These are phyloP conservation scores for Stropharia rugosoannulata DNA, from an alignment of 768 basidiomycete species.

Conservation along the genomic window DNA sequence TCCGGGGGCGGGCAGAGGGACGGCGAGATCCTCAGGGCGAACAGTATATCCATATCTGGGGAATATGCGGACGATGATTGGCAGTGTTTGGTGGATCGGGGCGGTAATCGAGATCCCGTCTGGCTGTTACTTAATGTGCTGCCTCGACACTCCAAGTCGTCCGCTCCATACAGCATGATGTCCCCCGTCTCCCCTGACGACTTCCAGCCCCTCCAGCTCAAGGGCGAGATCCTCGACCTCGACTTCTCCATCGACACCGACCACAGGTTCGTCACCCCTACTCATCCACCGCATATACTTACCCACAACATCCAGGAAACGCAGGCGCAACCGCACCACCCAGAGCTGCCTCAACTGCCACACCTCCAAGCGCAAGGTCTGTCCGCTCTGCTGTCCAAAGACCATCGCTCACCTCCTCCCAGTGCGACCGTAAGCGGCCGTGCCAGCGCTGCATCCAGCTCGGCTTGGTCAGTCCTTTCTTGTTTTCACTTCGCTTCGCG, in stretches of 20 bases:
- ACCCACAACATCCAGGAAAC: conserved; percentile 61
- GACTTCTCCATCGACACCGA: conserved; percentile 72
- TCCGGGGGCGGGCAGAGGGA: not conserved
- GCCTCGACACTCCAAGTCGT: no score
- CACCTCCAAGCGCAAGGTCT: conserved; percentile 90
- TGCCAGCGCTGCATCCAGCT: conserved; percentile 90
- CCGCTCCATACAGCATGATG: conserved; percentile 52
- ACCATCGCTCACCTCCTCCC: conserved; percentile 14
- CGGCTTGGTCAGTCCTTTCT: conserved; percentile 59
- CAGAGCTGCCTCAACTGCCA: conserved; percentile 90
- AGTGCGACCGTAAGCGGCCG: conserved; percentile 92
- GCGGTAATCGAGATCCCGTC: conserved; percentile 24
- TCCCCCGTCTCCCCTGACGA: conserved; percentile 52
- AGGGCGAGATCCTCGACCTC: conserved; percentile 77
- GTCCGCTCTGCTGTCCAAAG: conserved; percentile 16
- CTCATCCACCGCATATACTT: conserved; percentile 19
- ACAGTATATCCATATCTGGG: conserved; percentile 26
- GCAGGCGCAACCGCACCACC: conserved; percentile 89
- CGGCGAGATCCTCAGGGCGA: conserved; percentile 41
- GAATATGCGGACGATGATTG: conserved; percentile 22
- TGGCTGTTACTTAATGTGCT: conserved; percentile 56
- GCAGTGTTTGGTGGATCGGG: conserved; percentile 23
- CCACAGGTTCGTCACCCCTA: conserved; percentile 57
- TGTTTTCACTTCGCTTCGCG: conserved; percentile 10
- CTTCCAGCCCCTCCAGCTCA: conserved; percentile 61